Conservation (phyloP, 257 asterid species). For the Echites panduratus region DNA sequence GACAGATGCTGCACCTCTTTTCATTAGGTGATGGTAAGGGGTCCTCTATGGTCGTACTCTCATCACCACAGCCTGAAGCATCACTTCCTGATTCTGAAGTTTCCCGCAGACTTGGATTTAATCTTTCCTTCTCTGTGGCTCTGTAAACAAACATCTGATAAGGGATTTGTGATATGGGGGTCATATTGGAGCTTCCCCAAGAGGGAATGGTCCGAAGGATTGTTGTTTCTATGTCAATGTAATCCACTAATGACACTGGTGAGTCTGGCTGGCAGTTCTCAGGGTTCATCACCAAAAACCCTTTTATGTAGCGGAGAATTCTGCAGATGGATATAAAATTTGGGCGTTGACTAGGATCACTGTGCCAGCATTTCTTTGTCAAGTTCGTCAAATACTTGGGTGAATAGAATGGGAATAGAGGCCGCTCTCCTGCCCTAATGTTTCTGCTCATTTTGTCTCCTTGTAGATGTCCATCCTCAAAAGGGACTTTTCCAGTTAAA, state of each 20-base stretch:
- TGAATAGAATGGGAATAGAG: slow-evolving; percentile 70
- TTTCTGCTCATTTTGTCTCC: slow-evolving; percentile 87
- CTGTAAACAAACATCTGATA: slow-evolving; percentile 69
- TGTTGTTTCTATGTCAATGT: slow-evolving; percentile 30
- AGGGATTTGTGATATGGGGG: slow-evolving; percentile 48
- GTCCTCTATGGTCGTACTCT: slow-evolving; percentile 35
- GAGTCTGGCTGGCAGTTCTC: slow-evolving; percentile 55
- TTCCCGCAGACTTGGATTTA: slow-evolving; percentile 31
- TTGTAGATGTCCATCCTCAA: slow-evolving; percentile 76
- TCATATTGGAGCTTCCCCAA: slow-evolving; percentile 14
- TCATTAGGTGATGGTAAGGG: slow-evolving; percentile 42
- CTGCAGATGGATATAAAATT: slow-evolving; percentile 50
- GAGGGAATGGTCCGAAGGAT: slow-evolving; percentile 23
- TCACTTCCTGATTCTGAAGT: slow-evolving; percentile 81
- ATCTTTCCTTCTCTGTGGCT: slow-evolving; percentile 64
- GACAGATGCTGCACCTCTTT: slow-evolving; percentile 33
- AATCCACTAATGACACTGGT: slow-evolving; percentile 46
- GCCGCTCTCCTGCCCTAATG: slow-evolving; percentile 84
- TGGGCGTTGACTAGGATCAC: slow-evolving; percentile 38
- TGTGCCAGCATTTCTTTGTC: slow-evolving; percentile 44
- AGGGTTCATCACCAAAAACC: slow-evolving; percentile 36
- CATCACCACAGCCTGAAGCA: slow-evolving; percentile 51
- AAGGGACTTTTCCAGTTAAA: slow-evolving; percentile 83
- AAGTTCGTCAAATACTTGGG: slow-evolving; percentile 48
- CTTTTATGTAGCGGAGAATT: slow-evolving; percentile 56